Conservation (phyloP, 179 eudicot species). For the Camellia oleifera region DNA sequence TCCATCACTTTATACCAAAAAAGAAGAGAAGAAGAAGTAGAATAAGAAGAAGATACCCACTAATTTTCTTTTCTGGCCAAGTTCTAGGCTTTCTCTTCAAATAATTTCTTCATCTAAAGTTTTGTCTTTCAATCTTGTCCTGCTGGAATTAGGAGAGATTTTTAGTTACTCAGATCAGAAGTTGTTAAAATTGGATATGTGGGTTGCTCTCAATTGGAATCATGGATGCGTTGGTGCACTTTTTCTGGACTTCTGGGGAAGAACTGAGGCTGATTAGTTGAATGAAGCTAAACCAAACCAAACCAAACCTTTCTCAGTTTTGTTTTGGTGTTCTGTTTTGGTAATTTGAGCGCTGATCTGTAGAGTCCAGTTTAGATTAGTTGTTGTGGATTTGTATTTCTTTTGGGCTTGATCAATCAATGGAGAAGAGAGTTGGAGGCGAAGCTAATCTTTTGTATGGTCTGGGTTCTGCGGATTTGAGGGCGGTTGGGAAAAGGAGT, state of each 20-base stretch:
- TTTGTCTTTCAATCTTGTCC: neutral
- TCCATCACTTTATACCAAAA: neutral
- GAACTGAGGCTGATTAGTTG: conserved; percentile 29
- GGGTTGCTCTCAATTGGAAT: conserved; percentile 42
- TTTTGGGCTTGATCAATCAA: neutral
- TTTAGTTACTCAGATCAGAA: conserved; percentile 1
- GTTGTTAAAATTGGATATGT: conserved; percentile 27
- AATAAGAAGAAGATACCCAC: too few relatives aligned
- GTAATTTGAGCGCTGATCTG: neutral
- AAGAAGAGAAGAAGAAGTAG: too few relatives aligned
- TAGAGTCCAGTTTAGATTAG: neutral
- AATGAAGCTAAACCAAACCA: neutral
- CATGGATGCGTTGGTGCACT: conserved; percentile 33
- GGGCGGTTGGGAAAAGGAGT: conserved; percentile 56
- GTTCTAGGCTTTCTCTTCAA: neutral
- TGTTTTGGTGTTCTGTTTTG: neutral
- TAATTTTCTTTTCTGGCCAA: neutral
- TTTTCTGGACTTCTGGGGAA: conserved; percentile 33
- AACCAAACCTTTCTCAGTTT: too few relatives aligned
- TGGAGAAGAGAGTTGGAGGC: conserved; percentile 59
- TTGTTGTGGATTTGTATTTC: conserved; percentile 11
- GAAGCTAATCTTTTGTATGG: conserved; percentile 42
- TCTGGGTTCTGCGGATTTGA: conserved; percentile 38
- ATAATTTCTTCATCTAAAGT: neutral
- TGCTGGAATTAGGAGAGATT: conserved; percentile 6